Percentiles rank a stretch among this genome's conserved stretches.
phyloP scores from a whole-genome alignment of 2,329 filamentous ascomycete genomes.

The Trichoderma atrobrunneum region DNA sequence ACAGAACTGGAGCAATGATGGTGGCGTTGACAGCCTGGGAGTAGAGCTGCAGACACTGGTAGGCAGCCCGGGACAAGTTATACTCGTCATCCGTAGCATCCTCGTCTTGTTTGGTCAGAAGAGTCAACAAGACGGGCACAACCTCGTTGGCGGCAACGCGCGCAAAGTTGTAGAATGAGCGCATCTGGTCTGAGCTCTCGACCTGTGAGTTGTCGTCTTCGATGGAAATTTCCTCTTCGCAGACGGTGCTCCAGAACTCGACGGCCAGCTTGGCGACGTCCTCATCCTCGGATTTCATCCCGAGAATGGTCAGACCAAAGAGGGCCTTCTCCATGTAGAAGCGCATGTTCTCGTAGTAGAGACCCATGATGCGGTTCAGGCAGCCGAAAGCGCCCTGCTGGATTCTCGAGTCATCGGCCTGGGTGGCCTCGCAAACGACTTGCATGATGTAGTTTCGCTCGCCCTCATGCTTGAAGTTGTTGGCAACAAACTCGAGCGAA shows the following conservation, averaged over 20 bases:
- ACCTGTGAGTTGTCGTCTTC: slow-evolving; percentile 86
- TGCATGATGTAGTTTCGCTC: slow-evolving; percentile 99
- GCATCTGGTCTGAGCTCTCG: slow-evolving; percentile 78
- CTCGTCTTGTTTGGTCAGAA: slow-evolving; percentile 96
- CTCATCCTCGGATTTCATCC: slow-evolving; percentile 97
- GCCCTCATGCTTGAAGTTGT: slow-evolving; percentile 98
- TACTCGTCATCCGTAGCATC: slow-evolving; percentile 97
- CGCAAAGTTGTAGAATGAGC: slow-evolving; percentile 94
- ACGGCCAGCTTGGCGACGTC: slow-evolving; percentile 97
- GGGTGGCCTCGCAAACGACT: slow-evolving; percentile 97
- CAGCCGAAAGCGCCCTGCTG: slow-evolving; percentile 96
- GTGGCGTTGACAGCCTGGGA: slow-evolving; percentile 83
- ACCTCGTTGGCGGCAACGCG: slow-evolving; percentile 91
- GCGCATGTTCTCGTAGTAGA: slow-evolving; percentile 99
- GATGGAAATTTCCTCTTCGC: slow-evolving; percentile 96
- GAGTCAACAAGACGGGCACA: slow-evolving; percentile 81
- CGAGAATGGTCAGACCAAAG: slow-evolving; percentile 93
- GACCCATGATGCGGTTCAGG: slow-evolving; percentile 95
- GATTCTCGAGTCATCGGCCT: slow-evolving; percentile 85
- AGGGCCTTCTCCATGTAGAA: slow-evolving; percentile 99
- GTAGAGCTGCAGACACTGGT: slow-evolving; percentile 95
- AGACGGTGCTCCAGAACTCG: slow-evolving; percentile 99
- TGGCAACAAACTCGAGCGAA: slow-evolving; percentile 94
- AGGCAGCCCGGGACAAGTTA: slow-evolving; percentile 90
- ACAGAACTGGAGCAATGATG: slow-evolving; percentile 81